A percentile compares a stretch with the other conserved stretches of the same genome.
These are phyloP conservation scores for Xanthoconium purpureum DNA, from an alignment of 768 basidiomycete genomes.

Conservation along the genomic window DNA sequence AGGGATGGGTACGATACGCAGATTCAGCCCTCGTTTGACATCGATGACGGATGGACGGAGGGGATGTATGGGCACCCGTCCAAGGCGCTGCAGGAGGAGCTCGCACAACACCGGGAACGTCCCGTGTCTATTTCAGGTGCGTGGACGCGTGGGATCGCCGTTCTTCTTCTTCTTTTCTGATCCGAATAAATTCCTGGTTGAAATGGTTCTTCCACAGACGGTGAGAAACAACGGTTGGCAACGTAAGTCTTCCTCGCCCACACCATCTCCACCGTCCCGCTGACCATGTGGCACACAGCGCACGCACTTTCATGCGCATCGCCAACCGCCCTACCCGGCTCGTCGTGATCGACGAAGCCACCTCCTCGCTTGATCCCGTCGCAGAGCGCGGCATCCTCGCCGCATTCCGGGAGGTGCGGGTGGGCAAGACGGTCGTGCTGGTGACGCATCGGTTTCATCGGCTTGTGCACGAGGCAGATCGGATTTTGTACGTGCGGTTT, in stretches of 20 bases:
- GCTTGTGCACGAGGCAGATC: conserved; percentile 47
- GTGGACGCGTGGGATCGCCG: neutral
- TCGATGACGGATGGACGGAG: conserved; percentile 20
- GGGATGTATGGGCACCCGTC: conserved; percentile 21
- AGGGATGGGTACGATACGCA: conserved; percentile 30
- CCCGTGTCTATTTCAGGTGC: conserved; percentile 23
- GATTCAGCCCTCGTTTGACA: conserved; percentile 26
- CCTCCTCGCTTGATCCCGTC: conserved; percentile 53
- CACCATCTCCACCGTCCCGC: too few species aligned
- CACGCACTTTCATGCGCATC: conserved; percentile 45
- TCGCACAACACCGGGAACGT: conserved; percentile 23
- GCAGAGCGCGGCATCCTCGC: conserved; percentile 49
- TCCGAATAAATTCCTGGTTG: too few species aligned
- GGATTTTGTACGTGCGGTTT: conserved; percentile 43
- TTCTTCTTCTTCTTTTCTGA: too few species aligned
- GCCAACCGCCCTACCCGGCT: conserved; percentile 38
- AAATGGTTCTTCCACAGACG: conserved; percentile 22
- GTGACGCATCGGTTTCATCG: conserved; percentile 56
- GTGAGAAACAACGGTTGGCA: conserved; percentile 48
- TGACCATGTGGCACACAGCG: conserved; percentile 25
- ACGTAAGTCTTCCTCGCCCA: conserved; percentile 36
- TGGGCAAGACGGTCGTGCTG: conserved; percentile 52
- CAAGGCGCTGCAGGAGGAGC: conserved; percentile 16
- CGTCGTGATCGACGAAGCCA: conserved; percentile 58
- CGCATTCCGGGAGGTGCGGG: conserved; percentile 34